These are phyloP conservation scores for Fusarium hostae DNA, from an alignment of 2,329 filamentous ascomycete genomes.

Conservation along the genomic window DNA sequence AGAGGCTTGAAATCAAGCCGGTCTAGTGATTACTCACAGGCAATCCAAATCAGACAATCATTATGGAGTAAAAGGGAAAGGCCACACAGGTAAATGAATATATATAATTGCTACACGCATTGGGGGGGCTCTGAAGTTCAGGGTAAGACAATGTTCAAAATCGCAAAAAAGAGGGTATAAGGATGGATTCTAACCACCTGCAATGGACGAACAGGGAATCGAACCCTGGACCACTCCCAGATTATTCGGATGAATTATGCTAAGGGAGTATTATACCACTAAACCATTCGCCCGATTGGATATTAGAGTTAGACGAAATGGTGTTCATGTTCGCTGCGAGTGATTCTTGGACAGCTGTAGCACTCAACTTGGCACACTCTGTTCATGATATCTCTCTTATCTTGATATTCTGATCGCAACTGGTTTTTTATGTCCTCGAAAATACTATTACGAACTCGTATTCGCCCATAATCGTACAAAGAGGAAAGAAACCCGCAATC, in stretches of 20 bases:
- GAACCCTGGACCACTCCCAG: conserved; percentile 48
- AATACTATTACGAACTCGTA: not conserved
- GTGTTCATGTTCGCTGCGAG: not conserved
- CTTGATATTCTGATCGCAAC: not conserved
- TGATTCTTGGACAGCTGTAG: not conserved
- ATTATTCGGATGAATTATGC: conserved; percentile 38
- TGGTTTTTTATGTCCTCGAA: not conserved
- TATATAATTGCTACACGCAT: too few species aligned
- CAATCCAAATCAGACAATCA: too few species aligned
- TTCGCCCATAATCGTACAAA: not conserved
- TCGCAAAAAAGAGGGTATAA: conserved; percentile 30
- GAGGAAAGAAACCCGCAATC: not conserved
- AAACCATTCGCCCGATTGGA: conserved; percentile 46
- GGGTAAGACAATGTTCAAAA: not conserved
- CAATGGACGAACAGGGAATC: conserved; percentile 48
- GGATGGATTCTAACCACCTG: conserved; percentile 36
- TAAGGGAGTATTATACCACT: conserved; percentile 50
- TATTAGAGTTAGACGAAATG: accelerated
- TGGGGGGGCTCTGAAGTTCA: not conserved
- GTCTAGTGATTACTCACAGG: too few species aligned
- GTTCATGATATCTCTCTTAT: not conserved
- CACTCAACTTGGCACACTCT: not conserved
- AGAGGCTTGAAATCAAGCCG: too few species aligned
- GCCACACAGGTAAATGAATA: not conserved
- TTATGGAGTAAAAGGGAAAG: too few species aligned